These are phyloP conservation scores for Venturia pyrina DNA, from an alignment of 2,329 filamentous ascomycete genomes.

Conservation along the genomic window DNA sequence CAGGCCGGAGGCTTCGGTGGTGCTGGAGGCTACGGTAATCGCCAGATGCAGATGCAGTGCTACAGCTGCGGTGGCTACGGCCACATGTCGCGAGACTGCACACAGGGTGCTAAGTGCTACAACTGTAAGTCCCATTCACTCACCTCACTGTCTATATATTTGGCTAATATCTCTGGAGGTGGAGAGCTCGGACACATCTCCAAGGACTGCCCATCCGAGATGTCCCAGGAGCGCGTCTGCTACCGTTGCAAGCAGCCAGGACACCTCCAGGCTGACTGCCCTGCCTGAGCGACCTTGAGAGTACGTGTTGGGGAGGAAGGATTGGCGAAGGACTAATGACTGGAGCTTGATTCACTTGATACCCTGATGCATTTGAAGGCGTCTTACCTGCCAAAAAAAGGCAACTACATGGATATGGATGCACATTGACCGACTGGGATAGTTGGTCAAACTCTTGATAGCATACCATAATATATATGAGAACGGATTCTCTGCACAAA, in stretches of 20 bases:
- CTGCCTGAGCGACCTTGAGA: constrained; percentile 25
- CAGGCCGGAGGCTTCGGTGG: constrained; percentile 36
- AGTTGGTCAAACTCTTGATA: not conserved
- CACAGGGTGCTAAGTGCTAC: constrained; percentile 99
- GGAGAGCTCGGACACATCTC: constrained; percentile 89
- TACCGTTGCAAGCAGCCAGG: constrained; percentile 88
- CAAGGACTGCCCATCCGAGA: constrained; percentile 88
- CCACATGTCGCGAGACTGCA: constrained; percentile 97
- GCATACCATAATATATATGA: not conserved
- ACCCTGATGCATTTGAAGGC: not conserved
- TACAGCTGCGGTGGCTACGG: constrained; percentile 96
- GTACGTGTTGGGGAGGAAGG: not conserved
- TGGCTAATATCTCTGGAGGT: constrained; percentile 33
- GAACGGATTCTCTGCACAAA: not conserved
- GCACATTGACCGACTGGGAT: not conserved
- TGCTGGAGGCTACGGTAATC: constrained; percentile 43
- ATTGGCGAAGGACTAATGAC: not conserved
- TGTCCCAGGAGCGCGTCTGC: constrained; percentile 82
- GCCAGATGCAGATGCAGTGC: constrained; percentile 39
- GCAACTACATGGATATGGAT: not conserved
- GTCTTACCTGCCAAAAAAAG: not conserved
- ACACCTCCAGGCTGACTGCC: constrained; percentile 90
- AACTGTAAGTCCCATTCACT: constrained; percentile 57
- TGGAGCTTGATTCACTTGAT: not conserved
- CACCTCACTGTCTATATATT: constrained; percentile 12